Evolutionary conservation across 1,284 basidiomycete genomes (phyloP).

Genomic region (Ceraceosorus guamensis): DNA sequence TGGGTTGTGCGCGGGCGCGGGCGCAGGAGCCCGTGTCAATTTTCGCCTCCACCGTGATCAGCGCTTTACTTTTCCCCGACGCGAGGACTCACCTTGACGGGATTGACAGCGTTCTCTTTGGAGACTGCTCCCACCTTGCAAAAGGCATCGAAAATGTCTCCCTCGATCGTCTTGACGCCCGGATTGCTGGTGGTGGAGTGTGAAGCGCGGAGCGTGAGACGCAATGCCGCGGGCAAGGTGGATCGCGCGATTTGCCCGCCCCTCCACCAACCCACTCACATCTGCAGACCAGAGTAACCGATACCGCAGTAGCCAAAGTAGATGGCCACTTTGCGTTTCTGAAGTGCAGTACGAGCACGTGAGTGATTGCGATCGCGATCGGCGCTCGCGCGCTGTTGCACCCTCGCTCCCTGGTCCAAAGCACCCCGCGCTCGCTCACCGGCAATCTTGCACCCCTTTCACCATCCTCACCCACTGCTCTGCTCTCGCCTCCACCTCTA

Average conservation of each 20-base stretch:
- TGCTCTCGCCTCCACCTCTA: background rate
- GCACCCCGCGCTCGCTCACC: no score
- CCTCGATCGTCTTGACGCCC: slow-evolving; percentile 76
- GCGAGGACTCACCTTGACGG: slow-evolving; percentile 64
- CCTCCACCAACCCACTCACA: slow-evolving; percentile 70
- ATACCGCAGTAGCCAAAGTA: slow-evolving; percentile 56
- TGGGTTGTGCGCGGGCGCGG: background rate
- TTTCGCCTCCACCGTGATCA: no score
- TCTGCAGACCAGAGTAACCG: slow-evolving; percentile 87
- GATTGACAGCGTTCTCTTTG: slow-evolving; percentile 82
- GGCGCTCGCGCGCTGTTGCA: background rate
- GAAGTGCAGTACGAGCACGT: slow-evolving; percentile 40
- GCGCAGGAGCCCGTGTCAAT: no score
- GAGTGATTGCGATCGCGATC: no score
- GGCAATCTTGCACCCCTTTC: background rate
- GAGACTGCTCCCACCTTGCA: slow-evolving; percentile 85
- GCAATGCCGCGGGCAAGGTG: background rate
- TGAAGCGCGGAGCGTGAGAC: no score
- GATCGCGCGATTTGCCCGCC: background rate
- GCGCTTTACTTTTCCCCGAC: slow-evolving; percentile 13
- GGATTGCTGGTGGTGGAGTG: slow-evolving; percentile 45
- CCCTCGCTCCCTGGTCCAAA: background rate
- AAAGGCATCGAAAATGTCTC: slow-evolving; percentile 77
- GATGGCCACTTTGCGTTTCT: slow-evolving; percentile 56
- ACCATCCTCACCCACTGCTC: background rate